These are phyloP conservation scores for Dendrostoma leiphaemia DNA, from an alignment of 2,329 filamentous ascomycete genomes.

Conservation along the genomic window DNA sequence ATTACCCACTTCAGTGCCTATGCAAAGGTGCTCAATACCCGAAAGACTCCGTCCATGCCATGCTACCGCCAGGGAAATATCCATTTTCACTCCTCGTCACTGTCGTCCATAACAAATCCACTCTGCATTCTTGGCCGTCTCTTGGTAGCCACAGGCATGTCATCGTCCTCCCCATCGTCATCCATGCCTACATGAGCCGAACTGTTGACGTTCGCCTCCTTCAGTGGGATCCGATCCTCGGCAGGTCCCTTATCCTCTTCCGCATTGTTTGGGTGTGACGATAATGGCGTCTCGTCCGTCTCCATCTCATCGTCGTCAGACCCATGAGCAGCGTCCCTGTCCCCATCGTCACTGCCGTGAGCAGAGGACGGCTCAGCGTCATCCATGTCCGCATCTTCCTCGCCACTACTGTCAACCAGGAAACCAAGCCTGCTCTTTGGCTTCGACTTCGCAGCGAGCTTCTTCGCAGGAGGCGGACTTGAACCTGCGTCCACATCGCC, in stretches of 20 bases:
- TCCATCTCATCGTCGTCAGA: conserved; percentile 27
- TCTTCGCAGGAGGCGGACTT: conserved; percentile 17
- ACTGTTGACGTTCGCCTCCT: conserved; percentile 5
- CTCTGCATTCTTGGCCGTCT: conserved; percentile 8
- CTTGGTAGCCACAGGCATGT: conserved; percentile 10
- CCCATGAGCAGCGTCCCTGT: conserved; percentile 20
- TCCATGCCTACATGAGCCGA: not conserved
- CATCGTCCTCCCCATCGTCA: conserved; percentile 11
- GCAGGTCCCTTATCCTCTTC: not conserved
- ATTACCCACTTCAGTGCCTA: not conserved
- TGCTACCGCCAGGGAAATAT: too few relatives aligned
- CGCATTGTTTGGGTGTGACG: conserved; percentile 9
- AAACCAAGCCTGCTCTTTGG: conserved; percentile 14
- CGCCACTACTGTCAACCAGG: conserved; percentile 24
- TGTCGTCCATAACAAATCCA: conserved; percentile 17
- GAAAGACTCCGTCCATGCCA: not conserved
- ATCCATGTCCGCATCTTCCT: conserved; percentile 31
- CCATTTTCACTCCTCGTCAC: conserved; percentile 16
- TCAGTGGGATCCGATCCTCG: conserved; percentile 1
- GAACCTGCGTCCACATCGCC: conserved; percentile 26
- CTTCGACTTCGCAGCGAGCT: conserved; percentile 18
- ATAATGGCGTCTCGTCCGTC: conserved; percentile 22
- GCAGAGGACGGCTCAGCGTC: conserved; percentile 8
- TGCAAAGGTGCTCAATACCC: not conserved
- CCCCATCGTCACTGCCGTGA: not conserved